Evolutionary conservation across 192 early-diverging fungal genomes (phyloP).

Genomic region (Spizellomyces sp.): DNA sequence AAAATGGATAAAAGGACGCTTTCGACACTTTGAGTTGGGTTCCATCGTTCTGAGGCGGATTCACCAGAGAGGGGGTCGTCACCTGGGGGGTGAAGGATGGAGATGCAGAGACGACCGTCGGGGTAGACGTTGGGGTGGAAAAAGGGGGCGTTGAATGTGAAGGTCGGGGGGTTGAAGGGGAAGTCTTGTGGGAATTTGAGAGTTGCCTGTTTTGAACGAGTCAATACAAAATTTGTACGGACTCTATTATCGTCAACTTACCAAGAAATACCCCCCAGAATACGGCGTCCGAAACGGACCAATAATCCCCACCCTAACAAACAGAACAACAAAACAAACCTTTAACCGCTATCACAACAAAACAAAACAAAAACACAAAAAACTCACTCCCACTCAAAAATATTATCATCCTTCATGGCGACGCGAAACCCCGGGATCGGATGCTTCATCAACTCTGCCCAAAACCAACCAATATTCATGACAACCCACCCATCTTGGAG

Average conservation of each 20-base stretch:
- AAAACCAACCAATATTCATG: neutral
- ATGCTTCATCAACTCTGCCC: slow-evolving; percentile 48
- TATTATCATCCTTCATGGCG: slow-evolving; percentile 55
- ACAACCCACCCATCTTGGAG: too few relatives aligned
- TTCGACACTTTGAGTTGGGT: slow-evolving; percentile 71
- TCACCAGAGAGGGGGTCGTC: slow-evolving; percentile 71
- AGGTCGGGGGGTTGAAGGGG: slow-evolving; percentile 61
- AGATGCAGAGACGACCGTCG: slow-evolving; percentile 60
- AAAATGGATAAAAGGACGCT: slow-evolving; percentile 56
- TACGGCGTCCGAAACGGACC: slow-evolving; percentile 57
- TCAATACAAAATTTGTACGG: neutral
- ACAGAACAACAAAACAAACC: too few relatives aligned
- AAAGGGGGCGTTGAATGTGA: slow-evolving; percentile 52
- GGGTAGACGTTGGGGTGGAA: slow-evolving; percentile 63
- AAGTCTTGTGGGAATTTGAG: slow-evolving; percentile 61
- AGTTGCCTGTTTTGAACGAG: slow-evolving; percentile 42
- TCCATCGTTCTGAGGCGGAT: slow-evolving; percentile 77
- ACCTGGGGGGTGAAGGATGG: slow-evolving; percentile 62
- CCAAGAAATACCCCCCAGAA: slow-evolving; percentile 60
- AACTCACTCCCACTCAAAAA: slow-evolving; percentile 56
- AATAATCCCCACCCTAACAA: slow-evolving; percentile 57
- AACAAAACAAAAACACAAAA: slow-evolving; percentile 3
- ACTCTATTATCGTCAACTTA: slow-evolving; percentile 13
- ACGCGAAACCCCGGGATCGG: slow-evolving; percentile 57
- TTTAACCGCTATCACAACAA: neutral